Evolutionary conservation across 176 grass and related monocot species (phyloP), one percentile per base, ranked within the genome.

Genomic region (Triticum urartu): DNA sequence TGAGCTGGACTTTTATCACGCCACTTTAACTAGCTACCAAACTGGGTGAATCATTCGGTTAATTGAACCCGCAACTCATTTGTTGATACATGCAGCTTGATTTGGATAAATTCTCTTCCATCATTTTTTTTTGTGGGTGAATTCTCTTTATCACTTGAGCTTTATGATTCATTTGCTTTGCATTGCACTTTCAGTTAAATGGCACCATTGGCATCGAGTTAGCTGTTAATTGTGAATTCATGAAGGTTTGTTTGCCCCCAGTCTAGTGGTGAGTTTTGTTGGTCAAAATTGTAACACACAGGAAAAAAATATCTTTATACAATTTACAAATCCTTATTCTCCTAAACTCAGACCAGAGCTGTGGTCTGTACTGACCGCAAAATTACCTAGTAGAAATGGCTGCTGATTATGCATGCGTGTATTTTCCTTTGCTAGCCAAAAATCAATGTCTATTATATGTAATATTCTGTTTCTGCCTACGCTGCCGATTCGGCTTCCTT

Each of bases 181-280:
- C 59, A 58, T 77, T 35, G 40, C 48, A 42, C 3, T 88, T 88
- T 72, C 82, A 88, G 82, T 71, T 76, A 81, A 39, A 83, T 82
- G 89, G 70, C 77, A 65, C 72, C 71, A 63, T 80, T 33, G 39
- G 54, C 77, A 81, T 54, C 13, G 5, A 85, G 40, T 85, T 71
- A 59, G 40, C 82, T 35, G 34, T 56, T 64, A 54, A 69, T 60
- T 56, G 28, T 6, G 54, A 81, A 85, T 85, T 85, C 11, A 40
- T 22, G 54, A 85, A 88, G 86, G 64, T 45, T 88, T 91, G 76
- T 91, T 81, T 87, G 30, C 28, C 77, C 81, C 85, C 11, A 7
- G 8, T 85, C n/a, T 17, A 20, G 69, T n/a, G n/a, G 70, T 48
- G 62, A 88, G 81, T 77, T 88, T 91, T 88, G 77, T 81, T 85